A percentile compares a stretch with the other conserved stretches of the same genome.
Conservation (phyloP, 495 filamentous ascomycete genomes). For the Venustampulla echinocandica region DNA sequence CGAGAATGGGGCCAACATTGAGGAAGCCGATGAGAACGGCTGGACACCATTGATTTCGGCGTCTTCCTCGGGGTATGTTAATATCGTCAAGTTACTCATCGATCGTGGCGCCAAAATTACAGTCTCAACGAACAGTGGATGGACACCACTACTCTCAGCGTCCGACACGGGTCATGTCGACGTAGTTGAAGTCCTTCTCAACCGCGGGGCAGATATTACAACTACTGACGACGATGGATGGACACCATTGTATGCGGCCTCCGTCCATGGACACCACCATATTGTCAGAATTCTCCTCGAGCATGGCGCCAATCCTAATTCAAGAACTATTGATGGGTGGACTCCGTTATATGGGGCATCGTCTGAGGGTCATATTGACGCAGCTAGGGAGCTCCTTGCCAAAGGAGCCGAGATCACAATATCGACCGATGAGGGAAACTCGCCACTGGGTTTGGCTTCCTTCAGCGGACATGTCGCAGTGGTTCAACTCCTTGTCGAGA, state of each 20-base stretch:
- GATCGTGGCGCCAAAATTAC: constrained; percentile 9
- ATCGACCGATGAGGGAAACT: not conserved
- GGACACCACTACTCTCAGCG: constrained; percentile 28
- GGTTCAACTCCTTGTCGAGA: not conserved
- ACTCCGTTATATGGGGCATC: constrained; percentile 12
- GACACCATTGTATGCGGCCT: constrained; percentile 30
- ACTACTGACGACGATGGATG: constrained; percentile 16
- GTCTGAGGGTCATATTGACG: constrained; percentile 24
- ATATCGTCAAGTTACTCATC: not conserved
- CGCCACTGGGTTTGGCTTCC: not conserved
- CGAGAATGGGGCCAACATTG: too few species aligned
- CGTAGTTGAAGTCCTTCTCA: constrained; percentile 20
- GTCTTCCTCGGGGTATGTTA: too few species aligned
- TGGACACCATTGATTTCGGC: too few species aligned
- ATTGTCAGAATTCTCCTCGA: constrained; percentile 24
- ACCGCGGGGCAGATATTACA: constrained; percentile 25
- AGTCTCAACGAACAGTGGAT: constrained; percentile 15
- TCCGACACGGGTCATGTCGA: constrained; percentile 25
- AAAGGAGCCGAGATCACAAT: constrained; percentile 3
- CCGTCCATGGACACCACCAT: constrained; percentile 25
- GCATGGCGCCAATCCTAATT: constrained; percentile 17
- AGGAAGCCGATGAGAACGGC: too few species aligned
- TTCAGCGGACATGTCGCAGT: not conserved
- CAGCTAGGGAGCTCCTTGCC: constrained; percentile 23
- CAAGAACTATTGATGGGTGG: constrained; percentile 16